Conservation (phyloP, 495 filamentous ascomycete genomes). For the Penicillium turbatum region DNA sequence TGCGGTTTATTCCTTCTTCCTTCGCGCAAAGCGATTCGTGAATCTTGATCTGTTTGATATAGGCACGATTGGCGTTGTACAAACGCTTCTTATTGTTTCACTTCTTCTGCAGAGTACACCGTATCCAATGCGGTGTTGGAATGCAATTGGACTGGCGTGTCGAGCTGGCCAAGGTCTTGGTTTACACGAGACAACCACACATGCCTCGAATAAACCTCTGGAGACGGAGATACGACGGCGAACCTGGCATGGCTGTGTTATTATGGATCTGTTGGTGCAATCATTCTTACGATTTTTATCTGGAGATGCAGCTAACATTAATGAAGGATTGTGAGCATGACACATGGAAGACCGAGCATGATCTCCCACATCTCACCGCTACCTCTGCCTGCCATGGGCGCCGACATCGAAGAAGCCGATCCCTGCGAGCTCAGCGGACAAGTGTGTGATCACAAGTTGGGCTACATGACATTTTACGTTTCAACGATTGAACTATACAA, state of each 20-base stretch:
- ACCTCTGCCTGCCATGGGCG: slow-evolving; percentile 27
- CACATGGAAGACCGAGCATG: slow-evolving; percentile 45
- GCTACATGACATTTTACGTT: slow-evolving; percentile 36
- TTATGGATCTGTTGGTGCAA: slow-evolving; percentile 42
- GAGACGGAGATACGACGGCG: slow-evolving; percentile 42
- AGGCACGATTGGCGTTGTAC: slow-evolving; percentile 42
- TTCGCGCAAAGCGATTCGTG: slow-evolving; percentile 41
- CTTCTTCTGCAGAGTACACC: slow-evolving; percentile 44
- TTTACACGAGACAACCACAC: slow-evolving; percentile 35
- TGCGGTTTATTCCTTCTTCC: slow-evolving; percentile 41
- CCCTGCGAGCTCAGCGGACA: slow-evolving; percentile 23
- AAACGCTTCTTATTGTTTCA: slow-evolving; percentile 41
- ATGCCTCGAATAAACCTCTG: slow-evolving; percentile 22
- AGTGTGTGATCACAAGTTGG: slow-evolving; percentile 20
- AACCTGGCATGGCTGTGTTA: slow-evolving; percentile 48
- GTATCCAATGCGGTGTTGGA: slow-evolving; percentile 46
- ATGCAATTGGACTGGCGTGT: slow-evolving; percentile 44
- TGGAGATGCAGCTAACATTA: not conserved
- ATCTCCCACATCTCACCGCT: slow-evolving; percentile 34
- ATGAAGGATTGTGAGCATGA: slow-evolving; percentile 46
- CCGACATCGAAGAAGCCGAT: slow-evolving; percentile 11
- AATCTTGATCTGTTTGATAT: slow-evolving; percentile 44
- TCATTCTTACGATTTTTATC: not conserved
- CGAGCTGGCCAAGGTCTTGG: slow-evolving; percentile 46
- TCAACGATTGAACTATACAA: slow-evolving; percentile 40